A percentile compares a stretch with the other conserved stretches of the same genome.
Evolutionary conservation across 495 filamentous ascomycete genomes (phyloP).

Genomic region (Baudoinia panamericana): DNA sequence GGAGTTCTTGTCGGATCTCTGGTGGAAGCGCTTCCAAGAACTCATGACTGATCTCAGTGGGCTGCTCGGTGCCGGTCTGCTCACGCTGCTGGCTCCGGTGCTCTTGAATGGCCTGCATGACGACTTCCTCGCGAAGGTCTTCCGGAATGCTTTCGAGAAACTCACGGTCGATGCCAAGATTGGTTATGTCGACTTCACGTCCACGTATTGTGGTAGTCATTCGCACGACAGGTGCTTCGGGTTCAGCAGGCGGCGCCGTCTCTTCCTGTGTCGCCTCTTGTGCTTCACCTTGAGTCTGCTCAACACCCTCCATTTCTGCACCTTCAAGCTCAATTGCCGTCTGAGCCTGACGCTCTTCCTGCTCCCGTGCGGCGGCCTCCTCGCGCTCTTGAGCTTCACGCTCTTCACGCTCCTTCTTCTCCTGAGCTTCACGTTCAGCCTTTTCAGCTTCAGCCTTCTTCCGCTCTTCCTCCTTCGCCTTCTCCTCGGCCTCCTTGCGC

Average conservation of each 20-base stretch:
- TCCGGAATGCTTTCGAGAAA: conserved; percentile 91
- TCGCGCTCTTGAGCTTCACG: conserved; percentile 48
- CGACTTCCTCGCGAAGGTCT: conserved; percentile 87
- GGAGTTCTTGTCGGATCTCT: conserved; percentile 78
- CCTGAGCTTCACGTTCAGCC: conserved; percentile 34
- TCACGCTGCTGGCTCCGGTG: conserved; percentile 68
- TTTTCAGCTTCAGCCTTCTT: conserved; percentile 37
- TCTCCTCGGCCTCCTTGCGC: conserved; percentile 24
- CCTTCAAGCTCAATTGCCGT: conserved; percentile 27
- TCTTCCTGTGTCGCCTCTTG: conserved; percentile 44
- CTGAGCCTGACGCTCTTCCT: conserved; percentile 39
- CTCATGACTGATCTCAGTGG: conserved; percentile 79
- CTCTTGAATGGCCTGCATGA: conserved; percentile 72
- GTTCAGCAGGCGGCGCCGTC: conserved; percentile 26
- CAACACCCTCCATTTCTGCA: conserved; percentile 80
- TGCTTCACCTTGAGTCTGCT: conserved; percentile 34
- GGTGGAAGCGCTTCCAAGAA: conserved; percentile 86
- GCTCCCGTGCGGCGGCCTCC: conserved; percentile 32
- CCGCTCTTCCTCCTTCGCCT: conserved; percentile 24
- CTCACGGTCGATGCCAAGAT: conserved; percentile 81
- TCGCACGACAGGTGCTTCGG: conserved; percentile 28
- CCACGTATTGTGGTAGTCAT: conserved; percentile 72
- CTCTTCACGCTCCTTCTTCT: conserved; percentile 30
- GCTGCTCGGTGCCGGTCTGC: conserved; percentile 68
- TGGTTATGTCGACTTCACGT: conserved; percentile 77